Conservation (phyloP, 2,329 filamentous ascomycete species). For the Penicillium hordei region DNA sequence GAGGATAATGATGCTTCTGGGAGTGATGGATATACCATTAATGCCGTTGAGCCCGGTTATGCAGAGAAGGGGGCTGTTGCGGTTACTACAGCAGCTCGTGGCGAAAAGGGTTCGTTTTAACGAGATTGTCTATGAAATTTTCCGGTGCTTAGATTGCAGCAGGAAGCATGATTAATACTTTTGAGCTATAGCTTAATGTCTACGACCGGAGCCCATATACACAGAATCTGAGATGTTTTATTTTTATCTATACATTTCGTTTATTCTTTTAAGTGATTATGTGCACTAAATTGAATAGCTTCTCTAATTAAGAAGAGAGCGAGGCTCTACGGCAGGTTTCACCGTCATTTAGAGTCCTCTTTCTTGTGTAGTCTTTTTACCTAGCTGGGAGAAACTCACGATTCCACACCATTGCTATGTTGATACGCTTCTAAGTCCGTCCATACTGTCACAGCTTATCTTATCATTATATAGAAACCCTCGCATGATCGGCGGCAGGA, state of each 20-base stretch:
- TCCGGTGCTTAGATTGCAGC: neutral
- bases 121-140: neutral
- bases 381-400: too few relatives aligned
- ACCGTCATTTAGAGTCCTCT: too few relatives aligned
- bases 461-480: too few relatives aligned
- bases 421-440: too few relatives aligned
- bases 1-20: slow-evolving; percentile 18
- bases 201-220: neutral
- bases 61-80: slow-evolving; percentile 1
- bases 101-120: slow-evolving; percentile 1
- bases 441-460: too few relatives aligned
- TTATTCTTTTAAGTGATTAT: neutral
- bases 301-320: too few relatives aligned
- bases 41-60: neutral
- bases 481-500: too few relatives aligned
- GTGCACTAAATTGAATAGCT: too few relatives aligned
- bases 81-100: neutral
- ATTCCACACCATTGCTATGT: too few relatives aligned
- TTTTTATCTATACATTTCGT: neutral
- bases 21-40: neutral
- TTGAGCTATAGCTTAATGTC: neutral
- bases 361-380: too few relatives aligned
- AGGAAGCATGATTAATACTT: neutral
- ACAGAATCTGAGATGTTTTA: neutral
- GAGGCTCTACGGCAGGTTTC: too few relatives aligned